Evolutionary conservation across 352 stramenopile species (phyloP).

Genomic region (Globisporangium cystogenes): DNA sequence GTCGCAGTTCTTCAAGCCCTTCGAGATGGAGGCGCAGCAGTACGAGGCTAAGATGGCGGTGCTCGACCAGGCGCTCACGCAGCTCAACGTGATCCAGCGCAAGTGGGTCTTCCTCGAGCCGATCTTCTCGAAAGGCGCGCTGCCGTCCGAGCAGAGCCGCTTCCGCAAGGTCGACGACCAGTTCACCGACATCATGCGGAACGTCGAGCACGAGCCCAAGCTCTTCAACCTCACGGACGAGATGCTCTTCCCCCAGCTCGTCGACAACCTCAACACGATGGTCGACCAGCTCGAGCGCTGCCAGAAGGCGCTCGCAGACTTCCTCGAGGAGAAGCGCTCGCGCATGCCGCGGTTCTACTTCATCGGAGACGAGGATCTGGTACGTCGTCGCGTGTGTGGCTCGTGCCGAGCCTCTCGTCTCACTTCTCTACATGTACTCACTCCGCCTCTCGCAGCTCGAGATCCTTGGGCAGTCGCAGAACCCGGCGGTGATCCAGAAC

Average conservation of each 20-base stretch:
- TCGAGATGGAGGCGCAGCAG: conserved; percentile 86
- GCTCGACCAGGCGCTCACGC: conserved; percentile 73
- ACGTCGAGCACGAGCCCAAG: conserved; percentile 84
- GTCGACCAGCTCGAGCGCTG: conserved; percentile 93
- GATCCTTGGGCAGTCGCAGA: conserved; percentile 92
- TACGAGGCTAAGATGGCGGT: conserved; percentile 90
- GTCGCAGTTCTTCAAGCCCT: conserved; percentile 95
- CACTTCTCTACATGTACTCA: neutral
- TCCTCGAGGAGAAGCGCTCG: conserved; percentile 92
- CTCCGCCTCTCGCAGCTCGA: conserved; percentile 45
- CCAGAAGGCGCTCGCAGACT: conserved; percentile 93
- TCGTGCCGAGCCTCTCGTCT: neutral
- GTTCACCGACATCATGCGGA: conserved; percentile 92
- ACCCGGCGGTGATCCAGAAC: conserved; percentile 91
- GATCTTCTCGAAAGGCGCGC: conserved; percentile 93
- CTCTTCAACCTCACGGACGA: conserved; percentile 93
- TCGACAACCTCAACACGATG: conserved; percentile 75
- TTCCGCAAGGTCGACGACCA: conserved; percentile 93
- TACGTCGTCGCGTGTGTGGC: neutral
- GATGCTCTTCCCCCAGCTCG: conserved; percentile 85
- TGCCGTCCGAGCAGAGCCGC: conserved; percentile 87
- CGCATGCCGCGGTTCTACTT: conserved; percentile 97
- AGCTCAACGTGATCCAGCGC: conserved; percentile 91
- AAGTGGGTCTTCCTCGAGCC: conserved; percentile 97
- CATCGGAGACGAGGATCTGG: conserved; percentile 93